Percentiles rank a stretch among this genome's conserved stretches.
Evolutionary conservation across 164 flowering plant genomes (phyloP).

Genomic region (Magnolia kwangsiensis): DNA sequence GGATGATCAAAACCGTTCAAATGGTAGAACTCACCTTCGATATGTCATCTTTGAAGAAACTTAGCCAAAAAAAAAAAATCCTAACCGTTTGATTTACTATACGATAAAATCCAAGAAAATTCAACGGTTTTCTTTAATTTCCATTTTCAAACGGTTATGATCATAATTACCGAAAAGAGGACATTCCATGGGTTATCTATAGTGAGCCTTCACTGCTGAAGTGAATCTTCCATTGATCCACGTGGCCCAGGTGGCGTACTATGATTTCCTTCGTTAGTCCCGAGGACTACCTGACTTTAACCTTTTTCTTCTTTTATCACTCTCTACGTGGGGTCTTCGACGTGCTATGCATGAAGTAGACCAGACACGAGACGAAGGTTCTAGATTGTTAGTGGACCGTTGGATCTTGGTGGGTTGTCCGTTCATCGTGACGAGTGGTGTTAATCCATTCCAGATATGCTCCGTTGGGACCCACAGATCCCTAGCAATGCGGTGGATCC

Average conservation of each 20-base stretch:
- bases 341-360: constrained; percentile 1
- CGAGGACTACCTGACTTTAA: not conserved
- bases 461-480: not conserved
- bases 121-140: not conserved
- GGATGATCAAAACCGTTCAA: not conserved
- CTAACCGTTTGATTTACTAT: not conserved
- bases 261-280: not conserved
- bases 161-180: not conserved
- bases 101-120: no score
- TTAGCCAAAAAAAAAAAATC: no score
- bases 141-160: not conserved
- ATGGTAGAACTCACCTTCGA: no score
- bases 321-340: not conserved
- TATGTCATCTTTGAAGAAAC: not conserved
- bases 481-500: not conserved
- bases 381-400: not conserved
- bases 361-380: not conserved
- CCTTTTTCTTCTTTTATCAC: not conserved
- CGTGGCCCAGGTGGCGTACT: not conserved
- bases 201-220: not conserved
- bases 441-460: not conserved
- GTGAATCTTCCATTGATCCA: not conserved
- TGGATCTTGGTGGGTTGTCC: not conserved
- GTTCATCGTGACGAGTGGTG: not conserved
- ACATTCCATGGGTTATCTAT: not conserved